Evolutionary conservation across 1,284 basidiomycete genomes (phyloP).

Genomic region (Cutaneotrichosporon arboriforme): DNA sequence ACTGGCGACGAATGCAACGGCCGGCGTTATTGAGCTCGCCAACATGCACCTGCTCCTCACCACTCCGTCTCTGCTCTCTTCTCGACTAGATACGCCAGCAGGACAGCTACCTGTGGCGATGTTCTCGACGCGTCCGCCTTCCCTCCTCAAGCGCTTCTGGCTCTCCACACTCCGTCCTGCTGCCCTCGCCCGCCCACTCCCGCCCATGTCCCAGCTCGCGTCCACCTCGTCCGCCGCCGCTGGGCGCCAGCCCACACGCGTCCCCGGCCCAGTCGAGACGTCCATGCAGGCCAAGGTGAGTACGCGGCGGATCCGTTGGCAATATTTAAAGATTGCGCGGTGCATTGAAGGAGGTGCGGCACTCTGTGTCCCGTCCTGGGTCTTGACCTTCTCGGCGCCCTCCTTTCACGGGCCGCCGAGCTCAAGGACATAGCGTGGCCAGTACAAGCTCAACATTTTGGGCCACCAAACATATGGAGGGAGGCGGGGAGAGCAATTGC

Average conservation of each 20-base stretch:
- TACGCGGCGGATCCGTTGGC: neutral
- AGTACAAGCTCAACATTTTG: too few relatives aligned
- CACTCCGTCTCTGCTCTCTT: neutral
- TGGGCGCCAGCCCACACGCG: conserved; percentile 22
- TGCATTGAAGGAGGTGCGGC: too few relatives aligned
- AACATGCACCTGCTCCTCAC: too few relatives aligned
- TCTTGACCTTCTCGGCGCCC: too few relatives aligned
- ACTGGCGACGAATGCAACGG: too few relatives aligned
- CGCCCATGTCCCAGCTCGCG: neutral
- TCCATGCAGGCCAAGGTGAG: conserved; percentile 44
- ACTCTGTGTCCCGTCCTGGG: too few relatives aligned
- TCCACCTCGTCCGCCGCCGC: conserved; percentile 6
- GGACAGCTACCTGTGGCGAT: neutral
- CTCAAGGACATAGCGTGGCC: too few relatives aligned
- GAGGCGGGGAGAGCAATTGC: too few relatives aligned
- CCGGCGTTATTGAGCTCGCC: too few relatives aligned
- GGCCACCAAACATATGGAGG: too few relatives aligned
- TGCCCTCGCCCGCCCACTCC: neutral
- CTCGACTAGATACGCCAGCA: neutral
- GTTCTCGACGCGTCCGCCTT: conserved; percentile 20
- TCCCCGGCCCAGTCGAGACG: conserved; percentile 45
- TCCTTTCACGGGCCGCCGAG: too few relatives aligned
- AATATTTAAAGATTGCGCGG: too few relatives aligned
- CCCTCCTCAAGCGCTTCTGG: conserved; percentile 22
- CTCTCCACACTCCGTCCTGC: conserved; percentile 19